Conservation (phyloP, 306 rosid genomes). For the Cicer bijugum region DNA sequence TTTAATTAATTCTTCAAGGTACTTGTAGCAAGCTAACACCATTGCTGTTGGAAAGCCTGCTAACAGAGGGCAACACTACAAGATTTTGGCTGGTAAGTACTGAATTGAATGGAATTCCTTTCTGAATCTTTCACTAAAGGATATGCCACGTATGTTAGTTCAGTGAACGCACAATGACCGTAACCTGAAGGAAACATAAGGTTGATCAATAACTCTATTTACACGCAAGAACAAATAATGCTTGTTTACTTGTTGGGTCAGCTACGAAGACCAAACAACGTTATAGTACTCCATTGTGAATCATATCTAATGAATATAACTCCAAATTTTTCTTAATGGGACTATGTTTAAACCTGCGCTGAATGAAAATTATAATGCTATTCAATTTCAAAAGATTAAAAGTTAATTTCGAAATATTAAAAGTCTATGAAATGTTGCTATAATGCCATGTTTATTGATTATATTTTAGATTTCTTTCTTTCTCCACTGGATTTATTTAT, state of each 20-base stretch:
- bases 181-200: slow-evolving; percentile 19
- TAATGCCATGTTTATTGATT: slow-evolving; percentile 12
- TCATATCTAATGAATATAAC: slow-evolving; percentile 3
- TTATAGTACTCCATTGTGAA: not conserved
- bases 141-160: slow-evolving; percentile 13
- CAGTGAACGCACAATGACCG: slow-evolving; percentile 19
- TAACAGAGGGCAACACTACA: slow-evolving; percentile 84
- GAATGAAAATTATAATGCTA: slow-evolving; percentile 24
- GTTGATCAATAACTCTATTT: slow-evolving; percentile 28
- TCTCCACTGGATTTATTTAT: not conserved
- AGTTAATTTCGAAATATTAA: slow-evolving; percentile 1
- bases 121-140: slow-evolving; percentile 33
- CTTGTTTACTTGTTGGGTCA: not conserved
- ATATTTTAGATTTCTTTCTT: not conserved
- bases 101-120: slow-evolving; percentile 44
- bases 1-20: slow-evolving; percentile 52
- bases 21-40: slow-evolving; percentile 78
- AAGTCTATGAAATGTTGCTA: slow-evolving; percentile 3
- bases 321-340: not conserved
- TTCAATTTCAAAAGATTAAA: slow-evolving; percentile 10
- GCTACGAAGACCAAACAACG: not conserved
- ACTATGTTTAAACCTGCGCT: slow-evolving; percentile 28
- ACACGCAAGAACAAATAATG: not conserved
- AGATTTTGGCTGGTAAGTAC: slow-evolving; percentile 77
- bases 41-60: slow-evolving; percentile 80